Percentiles rank a stretch among this genome's conserved stretches.
Evolutionary conservation across 2,329 filamentous ascomycete genomes (phyloP).

Genomic region (Monosporascus sp.): DNA sequence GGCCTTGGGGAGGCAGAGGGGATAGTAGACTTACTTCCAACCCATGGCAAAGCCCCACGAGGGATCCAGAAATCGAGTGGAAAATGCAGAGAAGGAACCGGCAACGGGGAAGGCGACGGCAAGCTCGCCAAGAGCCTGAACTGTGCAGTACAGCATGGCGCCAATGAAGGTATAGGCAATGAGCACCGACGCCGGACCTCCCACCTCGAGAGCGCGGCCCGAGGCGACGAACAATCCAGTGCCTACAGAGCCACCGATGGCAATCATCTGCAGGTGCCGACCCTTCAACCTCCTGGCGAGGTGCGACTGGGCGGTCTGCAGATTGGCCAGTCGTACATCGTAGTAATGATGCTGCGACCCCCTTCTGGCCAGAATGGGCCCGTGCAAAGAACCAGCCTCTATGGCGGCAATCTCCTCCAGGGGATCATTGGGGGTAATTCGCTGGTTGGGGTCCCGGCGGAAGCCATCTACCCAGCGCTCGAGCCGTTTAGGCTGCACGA

Average conservation of each 20-base stretch:
- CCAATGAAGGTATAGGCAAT: conserved; percentile 77
- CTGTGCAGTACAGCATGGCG: conserved; percentile 84
- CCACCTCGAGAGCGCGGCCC: conserved; percentile 62
- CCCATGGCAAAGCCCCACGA: conserved; percentile 96
- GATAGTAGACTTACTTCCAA: conserved; percentile 65
- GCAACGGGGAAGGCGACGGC: conserved; percentile 87
- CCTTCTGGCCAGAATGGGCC: conserved; percentile 22
- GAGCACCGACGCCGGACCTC: conserved; percentile 73
- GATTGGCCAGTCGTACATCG: conserved; percentile 52
- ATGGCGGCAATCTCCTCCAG: conserved; percentile 25
- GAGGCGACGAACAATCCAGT: conserved; percentile 86
- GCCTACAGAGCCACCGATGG: conserved; percentile 86
- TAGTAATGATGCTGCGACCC: conserved; percentile 41
- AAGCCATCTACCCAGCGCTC: conserved; percentile 55
- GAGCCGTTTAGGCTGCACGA: conserved; percentile 27
- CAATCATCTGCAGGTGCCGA: conserved; percentile 94
- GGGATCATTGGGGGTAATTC: conserved; percentile 41
- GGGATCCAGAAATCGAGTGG: conserved; percentile 85
- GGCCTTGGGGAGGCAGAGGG: not conserved
- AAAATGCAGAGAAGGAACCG: conserved; percentile 88
- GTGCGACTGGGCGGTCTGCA: conserved; percentile 71
- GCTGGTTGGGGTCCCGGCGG: conserved; percentile 51
- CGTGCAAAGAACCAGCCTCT: conserved; percentile 22
- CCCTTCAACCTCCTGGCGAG: conserved; percentile 75
- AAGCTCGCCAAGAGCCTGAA: conserved; percentile 87